phyloP scores from a whole-genome alignment of 1,284 basidiomycete species.

The Ganoderma lucidum region DNA sequence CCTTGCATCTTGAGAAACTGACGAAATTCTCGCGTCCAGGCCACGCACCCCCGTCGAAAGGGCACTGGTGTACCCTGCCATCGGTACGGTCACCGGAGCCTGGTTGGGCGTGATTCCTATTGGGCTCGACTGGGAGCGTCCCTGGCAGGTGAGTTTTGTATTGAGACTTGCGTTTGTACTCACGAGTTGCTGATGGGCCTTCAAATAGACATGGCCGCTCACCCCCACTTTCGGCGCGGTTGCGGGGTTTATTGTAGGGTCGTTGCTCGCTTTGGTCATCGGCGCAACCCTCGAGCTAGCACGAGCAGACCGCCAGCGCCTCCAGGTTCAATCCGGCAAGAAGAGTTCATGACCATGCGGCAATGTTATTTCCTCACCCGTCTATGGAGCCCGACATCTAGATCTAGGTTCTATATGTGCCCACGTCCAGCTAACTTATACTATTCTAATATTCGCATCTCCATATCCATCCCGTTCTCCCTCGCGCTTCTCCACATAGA shows the following conservation, averaged over 20 bases:
- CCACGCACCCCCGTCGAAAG: conserved; percentile 74
- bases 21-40: conserved; percentile 46
- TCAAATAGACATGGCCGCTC: conserved; percentile 78
- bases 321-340: neutral
- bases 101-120: conserved; percentile 87
- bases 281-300: conserved; percentile 56
- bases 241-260: conserved; percentile 71
- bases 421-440: conserved; percentile 15
- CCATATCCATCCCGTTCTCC: neutral
- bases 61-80: conserved; percentile 79
- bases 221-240: conserved; percentile 75
- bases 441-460: conserved; percentile 7
- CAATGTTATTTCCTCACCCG: neutral
- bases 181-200: conserved; percentile 11
- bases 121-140: conserved; percentile 93
- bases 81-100: conserved; percentile 77
- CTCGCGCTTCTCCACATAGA: neutral
- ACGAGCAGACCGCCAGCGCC: conserved; percentile 39
- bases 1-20: conserved; percentile 8
- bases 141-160: conserved; percentile 82
- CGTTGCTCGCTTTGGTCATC: conserved; percentile 61
- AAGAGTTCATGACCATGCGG: conserved; percentile 20
- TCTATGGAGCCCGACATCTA: conserved; percentile 3
- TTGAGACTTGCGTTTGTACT: neutral
- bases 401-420: conserved; percentile 15